Conservation (phyloP, 768 basidiomycete species). For the Collybia sp. region DNA sequence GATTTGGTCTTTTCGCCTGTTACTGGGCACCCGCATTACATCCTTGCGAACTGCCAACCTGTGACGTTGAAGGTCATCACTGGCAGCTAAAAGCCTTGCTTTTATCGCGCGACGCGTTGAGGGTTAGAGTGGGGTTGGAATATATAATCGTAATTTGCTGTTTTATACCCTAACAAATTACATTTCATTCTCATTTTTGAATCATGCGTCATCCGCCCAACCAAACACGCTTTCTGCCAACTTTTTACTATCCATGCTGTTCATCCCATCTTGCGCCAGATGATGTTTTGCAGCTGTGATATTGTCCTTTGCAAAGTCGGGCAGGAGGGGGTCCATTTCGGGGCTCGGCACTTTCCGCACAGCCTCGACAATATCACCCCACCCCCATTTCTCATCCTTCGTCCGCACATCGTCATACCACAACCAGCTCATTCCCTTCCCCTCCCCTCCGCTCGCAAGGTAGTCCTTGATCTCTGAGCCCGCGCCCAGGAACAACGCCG, state of each 20-base stretch:
- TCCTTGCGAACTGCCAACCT: too few relatives aligned
- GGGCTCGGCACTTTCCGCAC: conserved; percentile 3
- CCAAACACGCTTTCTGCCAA: conserved; percentile 4
- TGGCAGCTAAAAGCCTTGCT: too few relatives aligned
- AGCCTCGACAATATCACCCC: conserved; percentile 8
- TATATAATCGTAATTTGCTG: too few relatives aligned
- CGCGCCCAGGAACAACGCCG: conserved; percentile 9
- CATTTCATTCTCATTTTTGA: too few relatives aligned
- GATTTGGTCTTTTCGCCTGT: conserved; percentile 1
- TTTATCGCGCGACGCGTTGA: too few relatives aligned
- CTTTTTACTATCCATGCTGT: conserved; percentile 7
- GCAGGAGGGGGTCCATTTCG: conserved; percentile 1
- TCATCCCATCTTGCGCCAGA: conserved; percentile 1
- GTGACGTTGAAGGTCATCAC: too few relatives aligned
- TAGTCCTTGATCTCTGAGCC: conserved; percentile 8
- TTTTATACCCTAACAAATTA: too few relatives aligned
- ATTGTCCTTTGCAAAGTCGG: conserved; percentile 8
- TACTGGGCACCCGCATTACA: neutral
- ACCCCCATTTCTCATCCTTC: conserved; percentile 8
- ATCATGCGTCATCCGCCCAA: neutral
- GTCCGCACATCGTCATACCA: conserved; percentile 11
- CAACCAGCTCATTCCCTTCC: conserved; percentile 7
- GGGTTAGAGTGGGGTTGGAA: too few relatives aligned
- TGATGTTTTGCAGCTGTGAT: conserved; percentile 8
- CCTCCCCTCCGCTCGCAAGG: conserved; percentile 4